These are phyloP conservation scores for Candida odintsovae DNA, from an alignment of 805 yeast genomes.

Conservation along the genomic window DNA sequence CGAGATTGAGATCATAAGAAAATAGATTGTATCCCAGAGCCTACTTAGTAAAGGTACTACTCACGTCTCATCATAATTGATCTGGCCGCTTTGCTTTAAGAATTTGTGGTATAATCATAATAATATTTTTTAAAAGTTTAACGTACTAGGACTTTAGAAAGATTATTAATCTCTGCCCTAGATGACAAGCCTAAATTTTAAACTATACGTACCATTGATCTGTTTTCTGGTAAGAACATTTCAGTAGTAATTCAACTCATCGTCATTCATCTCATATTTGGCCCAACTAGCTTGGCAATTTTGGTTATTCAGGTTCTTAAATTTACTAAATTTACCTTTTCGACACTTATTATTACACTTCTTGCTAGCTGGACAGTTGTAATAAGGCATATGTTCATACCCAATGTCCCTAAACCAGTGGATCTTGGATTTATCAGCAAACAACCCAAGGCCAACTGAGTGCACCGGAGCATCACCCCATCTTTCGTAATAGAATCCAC, in stretches of 20 bases:
- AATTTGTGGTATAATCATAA: no score
- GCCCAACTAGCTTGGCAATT: slow-evolving; percentile 77
- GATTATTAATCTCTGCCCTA: no score
- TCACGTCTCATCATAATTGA: no score
- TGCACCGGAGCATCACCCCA: slow-evolving; percentile 97
- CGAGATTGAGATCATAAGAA: no score
- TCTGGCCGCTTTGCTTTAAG: no score
- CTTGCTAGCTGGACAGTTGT: slow-evolving; percentile 64
- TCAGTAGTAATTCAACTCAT: slow-evolving; percentile 23
- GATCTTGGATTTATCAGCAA: slow-evolving; percentile 59
- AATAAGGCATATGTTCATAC: slow-evolving; percentile 68
- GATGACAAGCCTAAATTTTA: no score
- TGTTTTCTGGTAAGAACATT: neutral
- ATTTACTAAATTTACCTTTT: slow-evolving; percentile 49
- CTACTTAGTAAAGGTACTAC: no score
- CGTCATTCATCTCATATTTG: slow-evolving; percentile 32
- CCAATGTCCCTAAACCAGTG: slow-evolving; percentile 91
- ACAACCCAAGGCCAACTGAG: slow-evolving; percentile 64
- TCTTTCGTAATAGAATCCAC: slow-evolving; percentile 84
- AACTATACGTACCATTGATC: no score
- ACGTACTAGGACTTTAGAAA: no score
- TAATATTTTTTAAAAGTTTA: no score
- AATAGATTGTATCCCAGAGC: no score
- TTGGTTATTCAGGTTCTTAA: slow-evolving; percentile 50
- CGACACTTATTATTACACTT: slow-evolving; percentile 43